A percentile compares a stretch with the other conserved stretches of the same genome.
phyloP scores from a whole-genome alignment of 225 moss, liverwort and hornwort genomes.

The Polytrichum formosum region DNA sequence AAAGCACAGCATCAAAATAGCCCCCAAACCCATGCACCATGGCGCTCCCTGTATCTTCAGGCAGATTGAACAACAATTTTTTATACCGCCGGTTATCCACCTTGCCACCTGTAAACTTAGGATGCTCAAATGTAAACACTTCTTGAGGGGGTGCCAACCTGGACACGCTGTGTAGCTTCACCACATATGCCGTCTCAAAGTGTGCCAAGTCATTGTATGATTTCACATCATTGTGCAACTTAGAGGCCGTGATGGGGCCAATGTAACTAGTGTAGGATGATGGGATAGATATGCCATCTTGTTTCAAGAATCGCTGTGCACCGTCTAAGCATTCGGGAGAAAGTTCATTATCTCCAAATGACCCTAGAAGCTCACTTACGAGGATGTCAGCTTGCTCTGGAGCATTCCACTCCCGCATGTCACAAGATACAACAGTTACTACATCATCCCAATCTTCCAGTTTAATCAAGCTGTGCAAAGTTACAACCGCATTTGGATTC shows the following conservation, averaged over 20 bases:
- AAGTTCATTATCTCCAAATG: slow-evolving; percentile 96
- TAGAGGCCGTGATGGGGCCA: slow-evolving; percentile 86
- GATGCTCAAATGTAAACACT: slow-evolving; percentile 93
- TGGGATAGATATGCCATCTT: slow-evolving; percentile 88
- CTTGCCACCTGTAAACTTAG: slow-evolving; percentile 44
- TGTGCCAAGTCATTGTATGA: slow-evolving; percentile 92
- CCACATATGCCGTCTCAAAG: slow-evolving; percentile 98
- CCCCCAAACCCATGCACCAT: slow-evolving; percentile 98
- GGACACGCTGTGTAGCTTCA: slow-evolving; percentile 95
- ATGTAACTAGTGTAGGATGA: slow-evolving; percentile 96
- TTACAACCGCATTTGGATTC: slow-evolving; percentile 97
- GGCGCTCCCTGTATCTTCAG: slow-evolving; percentile 89
- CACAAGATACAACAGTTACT: slow-evolving; percentile 88
- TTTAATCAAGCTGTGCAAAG: slow-evolving; percentile 92
- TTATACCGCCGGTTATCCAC: slow-evolving; percentile 82
- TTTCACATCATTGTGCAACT: slow-evolving; percentile 95
- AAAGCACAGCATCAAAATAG: slow-evolving; percentile 92
- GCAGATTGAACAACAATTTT: slow-evolving; percentile 85
- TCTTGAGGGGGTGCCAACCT: slow-evolving; percentile 88
- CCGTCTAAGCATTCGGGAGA: slow-evolving; percentile 97
- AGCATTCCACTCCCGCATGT: slow-evolving; percentile 98
- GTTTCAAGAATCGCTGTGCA: slow-evolving; percentile 87
- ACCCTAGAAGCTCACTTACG: slow-evolving; percentile 95
- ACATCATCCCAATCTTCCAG: slow-evolving; percentile 90
- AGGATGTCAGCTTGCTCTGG: slow-evolving; percentile 95